Base-by-base conservation (phyloP, 2,329 filamentous ascomycete species). In the Coleophoma crateriformis region DNA sequence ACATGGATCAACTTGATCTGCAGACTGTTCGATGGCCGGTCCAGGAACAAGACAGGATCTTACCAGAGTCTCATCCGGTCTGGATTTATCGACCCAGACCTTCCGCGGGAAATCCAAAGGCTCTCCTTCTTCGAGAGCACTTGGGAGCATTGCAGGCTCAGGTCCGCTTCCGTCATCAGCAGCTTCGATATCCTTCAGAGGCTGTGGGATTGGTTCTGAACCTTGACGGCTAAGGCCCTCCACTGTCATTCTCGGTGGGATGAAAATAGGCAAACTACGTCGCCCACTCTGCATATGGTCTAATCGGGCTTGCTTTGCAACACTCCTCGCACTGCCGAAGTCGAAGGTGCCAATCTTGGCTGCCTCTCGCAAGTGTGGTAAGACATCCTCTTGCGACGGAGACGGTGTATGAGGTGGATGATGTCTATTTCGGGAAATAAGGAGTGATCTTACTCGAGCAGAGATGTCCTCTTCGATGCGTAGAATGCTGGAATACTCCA, bases 401-500 rank as follows among this genome's bases (percentile, higher is more conserved):
- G 50, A 52, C 13, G 60, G 60, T 10, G 60, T 62, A 50, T 55
- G 52, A 34, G 60, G 57, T 33, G 59, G 59, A 22, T 47, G 48
- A 37, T 50, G 53, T 13, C 51, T 46, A 45, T 62, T 54, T 33
- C 58, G 56, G 32, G 61, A 61, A 17, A 61, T 44, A 4, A 62
- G 45, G 6, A 64, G 56, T 40, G 58, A 61, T 27, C 60, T 57
- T 40, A 65, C 59, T 14, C 61, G 59, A 19, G 56, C 54, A 22
- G 53, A 46, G 34, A 64, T 61, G 45, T 63, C 62, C 32, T 59
- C 58, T 19, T 64, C 60, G 17, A 64, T 55, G 42, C 50, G 51
- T 43, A 45, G 51, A 46, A 48, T 50, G 40, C 44, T 58, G 12
- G 51, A 35, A 41, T 58, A 56, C 27, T 62, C 61, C 33, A 61